Evolutionary conservation across 2,329 filamentous ascomycete genomes (phyloP), one percentile per base, ranked within the genome.

Genomic region (Fusarium fujikuroi): DNA sequence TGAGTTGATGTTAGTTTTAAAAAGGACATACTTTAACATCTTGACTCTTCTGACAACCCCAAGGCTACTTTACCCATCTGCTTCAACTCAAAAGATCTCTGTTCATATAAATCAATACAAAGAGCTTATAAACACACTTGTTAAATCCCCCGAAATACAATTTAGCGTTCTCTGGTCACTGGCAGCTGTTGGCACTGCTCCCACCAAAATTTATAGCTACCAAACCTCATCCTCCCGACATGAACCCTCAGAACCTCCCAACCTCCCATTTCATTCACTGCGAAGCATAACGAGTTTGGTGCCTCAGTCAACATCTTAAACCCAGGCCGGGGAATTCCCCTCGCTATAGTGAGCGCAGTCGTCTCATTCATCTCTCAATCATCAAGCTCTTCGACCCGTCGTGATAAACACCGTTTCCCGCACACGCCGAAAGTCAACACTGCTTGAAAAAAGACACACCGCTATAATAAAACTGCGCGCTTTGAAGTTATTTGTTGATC

Each of bases 181-280:
- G 52, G 30, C 65, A 52, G 37, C 23, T 69, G 34, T 44, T 66
- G 57, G 43, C 70, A 73, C 70, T 73, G 70, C 47, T 40, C 34
- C 18, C 43, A 42, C 25, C 60, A 47, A 36, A 46, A 42, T 37
- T 44, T 43, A 49, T 28, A 69, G 44, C 60, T 65, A 60, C 69
- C 60, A 70, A 60, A 19, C 32, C 21, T 44, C 34, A 56, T 25
- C 25, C 28, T 12, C 37, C 40, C 16, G 21, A 11, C 25, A 42
- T 23, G 36, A 40, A 39, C 34, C 7, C 4, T 19, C 19, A 25
- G 39, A 39, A 37, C 28, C 12, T 2, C 12, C 21, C 39, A 57
- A 19, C 19, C 21, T 21, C 34, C 40, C 43, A 49, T 47, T 56
- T 32, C 34, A 49, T 53, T 60, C 53, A 53, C 53, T 46, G 32